Evolutionary conservation across 2,329 filamentous ascomycete genomes (phyloP), one percentile per base, ranked within the genome.

Genomic region (Thielaviopsis populi): DNA sequence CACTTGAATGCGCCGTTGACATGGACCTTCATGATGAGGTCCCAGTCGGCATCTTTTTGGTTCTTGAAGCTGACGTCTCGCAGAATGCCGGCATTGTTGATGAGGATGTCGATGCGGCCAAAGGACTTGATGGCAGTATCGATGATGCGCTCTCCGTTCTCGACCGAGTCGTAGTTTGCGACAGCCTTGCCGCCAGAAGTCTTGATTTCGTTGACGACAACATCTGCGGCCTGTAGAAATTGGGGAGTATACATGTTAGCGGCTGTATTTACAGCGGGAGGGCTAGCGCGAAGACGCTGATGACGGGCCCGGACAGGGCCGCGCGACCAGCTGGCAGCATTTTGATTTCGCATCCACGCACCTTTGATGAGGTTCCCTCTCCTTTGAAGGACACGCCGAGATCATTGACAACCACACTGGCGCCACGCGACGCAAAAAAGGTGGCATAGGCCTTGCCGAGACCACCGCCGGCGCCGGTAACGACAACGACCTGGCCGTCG

Each of bases 41-140:
- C 92, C 94, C 94, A 99, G 75, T 99, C 94, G 73, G 87, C 77
- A 74, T 99, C 94, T 75, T 87, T 94, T 83, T 97, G 95, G 78
- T 97, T 97, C 83, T 96, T 96, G 80, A 99, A 97, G 81, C 89
- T 92, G 73, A 97, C 75, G 77, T 97, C 91, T 67, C 92, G 87
- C 66, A 96, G 81, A 72, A 97, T 97, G 72, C 94, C 92, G 67
- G 94, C 94, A 73, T 97, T 99, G 82, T 99, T 99, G 77, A 99
- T 87, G 70, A 99, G 85, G 68, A 99, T 79, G 75, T 99, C 92
- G 75, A 99, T 83, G 71, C 92, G 89, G 69, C 92, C 89, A 72
- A 86, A 94, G 64, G 79, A 79, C 75, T 89, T 79, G 73, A 94
- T 88, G 70, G 89, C 89, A 27, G 88, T 91, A 69, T 92, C 86